Base-by-base conservation (phyloP, 192 early-diverging fungal species). In the Dissophora ornata region DNA sequence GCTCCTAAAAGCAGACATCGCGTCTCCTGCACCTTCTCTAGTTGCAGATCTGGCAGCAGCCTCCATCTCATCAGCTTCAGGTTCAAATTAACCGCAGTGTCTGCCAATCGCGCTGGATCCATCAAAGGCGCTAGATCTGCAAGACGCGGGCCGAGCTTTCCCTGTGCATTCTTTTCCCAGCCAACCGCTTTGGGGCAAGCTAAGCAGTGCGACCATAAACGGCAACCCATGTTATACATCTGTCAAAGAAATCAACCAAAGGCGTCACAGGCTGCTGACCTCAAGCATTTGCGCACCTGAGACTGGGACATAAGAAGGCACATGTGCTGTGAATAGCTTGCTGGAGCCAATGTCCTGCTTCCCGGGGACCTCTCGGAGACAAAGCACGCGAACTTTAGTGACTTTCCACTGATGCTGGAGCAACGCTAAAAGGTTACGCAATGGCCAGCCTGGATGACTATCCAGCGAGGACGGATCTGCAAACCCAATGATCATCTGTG, bases 21-120 rank as follows among this genome's bases (percentile, higher is more conserved):
- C 22, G 91, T 90, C 6, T 67, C 63, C 8, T 89, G 82, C 16
- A 99, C 90, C 45, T 85, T 89, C 62, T 93, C 94, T 40, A 99
- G 86, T 26, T 95, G 79, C 19, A 99, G 68, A 9, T 84, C 79
- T 13, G 96, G 97, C 22, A 97, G 81, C 40, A 97, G 82, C 13
- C 97, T 85, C 97, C 97, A 99, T 42, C 94, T 88, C 97, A 99
- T 99, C 46, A 99, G 84, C 64, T 97, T 96, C 48, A 99, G 85
- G 68, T 99, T 99, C 38, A 99, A 79, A 61, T 96, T 93, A 18
- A 99, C 92, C 2, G 97, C 92, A 0, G 95, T 92, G 45, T 91
- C 91, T 1, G 96, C 94, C 56, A 98, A 82, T 50, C 91, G 90
- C 34, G 54, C 65, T 4, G 96, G 96, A 61, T 97, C 93, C 97